These are phyloP conservation scores for Pseudopithomyces chartarum DNA, from an alignment of 2,329 filamentous ascomycete genomes.

Conservation along the genomic window DNA sequence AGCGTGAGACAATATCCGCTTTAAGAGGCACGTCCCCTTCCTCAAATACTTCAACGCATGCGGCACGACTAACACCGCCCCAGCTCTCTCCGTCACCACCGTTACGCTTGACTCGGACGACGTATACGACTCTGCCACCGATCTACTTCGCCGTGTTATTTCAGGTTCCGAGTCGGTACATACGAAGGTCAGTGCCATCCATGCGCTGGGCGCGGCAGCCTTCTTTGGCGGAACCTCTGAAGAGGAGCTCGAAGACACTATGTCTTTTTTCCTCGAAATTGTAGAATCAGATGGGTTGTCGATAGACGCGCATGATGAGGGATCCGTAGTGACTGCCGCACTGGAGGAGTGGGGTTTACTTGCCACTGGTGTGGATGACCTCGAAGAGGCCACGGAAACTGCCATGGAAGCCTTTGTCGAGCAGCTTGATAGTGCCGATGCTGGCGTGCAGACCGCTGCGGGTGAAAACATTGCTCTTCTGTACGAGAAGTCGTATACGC, in stretches of 20 bases:
- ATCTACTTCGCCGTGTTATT: slow-evolving; percentile 65
- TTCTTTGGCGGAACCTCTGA: slow-evolving; percentile 76
- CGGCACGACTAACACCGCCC: slow-evolving; percentile 16
- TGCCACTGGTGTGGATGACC: slow-evolving; percentile 75
- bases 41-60: not conserved
- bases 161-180: slow-evolving; percentile 68
- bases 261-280: slow-evolving; percentile 78
- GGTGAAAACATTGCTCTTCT: slow-evolving; percentile 82
- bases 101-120: slow-evolving; percentile 69
- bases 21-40: slow-evolving; percentile 59
- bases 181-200: slow-evolving; percentile 73
- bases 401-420: slow-evolving; percentile 83
- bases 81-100: slow-evolving; percentile 70
- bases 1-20: slow-evolving; percentile 71
- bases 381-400: slow-evolving; percentile 71
- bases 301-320: slow-evolving; percentile 73
- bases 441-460: slow-evolving; percentile 75
- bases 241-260: slow-evolving; percentile 70
- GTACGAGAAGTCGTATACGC: slow-evolving; percentile 73
- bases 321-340: slow-evolving; percentile 72
- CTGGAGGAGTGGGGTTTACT: slow-evolving; percentile 81
- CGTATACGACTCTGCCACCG: slow-evolving; percentile 67
- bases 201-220: slow-evolving; percentile 71
- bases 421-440: slow-evolving; percentile 77
- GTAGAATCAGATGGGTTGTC: slow-evolving; percentile 77